A percentile compares a stretch with the other conserved stretches of the same genome.
These are phyloP conservation scores for Exophiala alcalophila DNA, from an alignment of 2,329 filamentous ascomycete species.

Conservation along the genomic window DNA sequence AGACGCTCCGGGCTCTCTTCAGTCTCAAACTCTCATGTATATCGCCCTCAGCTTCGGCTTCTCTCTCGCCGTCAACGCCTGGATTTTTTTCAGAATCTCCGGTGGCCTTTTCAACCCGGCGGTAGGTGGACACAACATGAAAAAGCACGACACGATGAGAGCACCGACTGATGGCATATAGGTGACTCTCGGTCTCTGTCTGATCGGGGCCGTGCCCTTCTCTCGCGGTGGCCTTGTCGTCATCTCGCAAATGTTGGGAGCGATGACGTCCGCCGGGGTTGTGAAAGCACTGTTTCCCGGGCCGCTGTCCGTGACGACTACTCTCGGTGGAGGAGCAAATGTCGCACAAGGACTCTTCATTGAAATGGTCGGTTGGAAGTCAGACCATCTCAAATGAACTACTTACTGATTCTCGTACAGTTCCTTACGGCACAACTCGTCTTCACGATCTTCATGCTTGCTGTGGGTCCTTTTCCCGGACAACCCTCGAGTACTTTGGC, in stretches of 20 bases:
- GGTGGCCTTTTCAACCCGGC: constrained; percentile 53
- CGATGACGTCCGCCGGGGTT: constrained; percentile 58
- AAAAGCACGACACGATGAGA: not conserved
- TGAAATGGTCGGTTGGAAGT: constrained; percentile 46
- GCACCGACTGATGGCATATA: constrained; percentile 26
- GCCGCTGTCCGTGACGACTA: constrained; percentile 55
- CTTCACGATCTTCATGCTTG: constrained; percentile 66
- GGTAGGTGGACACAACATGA: constrained; percentile 33
- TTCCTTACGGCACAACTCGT: constrained; percentile 64
- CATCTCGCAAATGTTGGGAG: constrained; percentile 57
- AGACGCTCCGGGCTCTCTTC: constrained; percentile 36
- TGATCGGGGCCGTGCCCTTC: constrained; percentile 57
- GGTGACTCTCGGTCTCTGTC: constrained; percentile 59
- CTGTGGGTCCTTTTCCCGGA: constrained; percentile 39
- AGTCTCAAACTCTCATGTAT: constrained; percentile 45
- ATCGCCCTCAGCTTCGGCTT: constrained; percentile 46
- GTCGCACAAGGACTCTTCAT: constrained; percentile 62
- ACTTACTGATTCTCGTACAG: constrained; percentile 8
- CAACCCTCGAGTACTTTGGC: not conserved
- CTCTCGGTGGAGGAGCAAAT: constrained; percentile 51
- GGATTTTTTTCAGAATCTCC: constrained; percentile 54
- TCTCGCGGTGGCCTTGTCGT: constrained; percentile 54
- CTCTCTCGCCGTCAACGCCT: constrained; percentile 52
- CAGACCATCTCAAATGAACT: too few species aligned
- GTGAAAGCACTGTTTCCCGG: constrained; percentile 59